These are phyloP conservation scores for Orbilia brochopaga DNA, from an alignment of 2,329 filamentous ascomycete genomes.

Conservation along the genomic window DNA sequence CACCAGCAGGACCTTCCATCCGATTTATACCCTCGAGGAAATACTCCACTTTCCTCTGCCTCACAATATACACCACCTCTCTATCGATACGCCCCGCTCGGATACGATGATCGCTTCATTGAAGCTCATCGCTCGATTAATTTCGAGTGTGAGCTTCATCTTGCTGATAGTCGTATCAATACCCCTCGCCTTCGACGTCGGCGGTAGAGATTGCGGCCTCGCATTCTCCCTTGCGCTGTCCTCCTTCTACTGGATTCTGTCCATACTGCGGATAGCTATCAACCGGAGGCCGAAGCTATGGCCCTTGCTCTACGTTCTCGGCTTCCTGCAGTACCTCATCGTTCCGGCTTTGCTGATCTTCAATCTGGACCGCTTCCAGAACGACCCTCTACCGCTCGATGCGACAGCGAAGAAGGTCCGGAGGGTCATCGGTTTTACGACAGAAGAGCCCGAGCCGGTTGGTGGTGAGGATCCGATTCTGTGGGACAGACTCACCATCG, in stretches of 20 bases:
- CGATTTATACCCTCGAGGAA: slow-evolving; percentile 24
- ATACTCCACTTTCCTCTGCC: not conserved
- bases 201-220: slow-evolving; percentile 89
- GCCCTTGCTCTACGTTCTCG: slow-evolving; percentile 71
- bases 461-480: slow-evolving; percentile 58
- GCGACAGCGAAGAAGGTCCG: slow-evolving; percentile 31
- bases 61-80: slow-evolving; percentile 4
- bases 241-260: slow-evolving; percentile 88
- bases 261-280: slow-evolving; percentile 71
- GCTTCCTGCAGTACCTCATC: slow-evolving; percentile 81
- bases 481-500: slow-evolving; percentile 78
- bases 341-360: slow-evolving; percentile 88
- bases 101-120: slow-evolving; percentile 30
- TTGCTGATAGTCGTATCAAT: slow-evolving; percentile 93
- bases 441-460: slow-evolving; percentile 45
- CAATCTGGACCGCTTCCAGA: slow-evolving; percentile 92
- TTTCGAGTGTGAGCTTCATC: slow-evolving; percentile 83
- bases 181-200: slow-evolving; percentile 96
- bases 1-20: slow-evolving; percentile 34
- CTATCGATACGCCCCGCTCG: not conserved
- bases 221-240: slow-evolving; percentile 91
- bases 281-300: slow-evolving; percentile 65
- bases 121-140: slow-evolving; percentile 69
- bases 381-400: slow-evolving; percentile 65
- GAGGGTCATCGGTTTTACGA: slow-evolving; percentile 30